phyloP scores from a whole-genome alignment of 192 early-diverging fungal genomes.

The Coemansia biformis region DNA sequence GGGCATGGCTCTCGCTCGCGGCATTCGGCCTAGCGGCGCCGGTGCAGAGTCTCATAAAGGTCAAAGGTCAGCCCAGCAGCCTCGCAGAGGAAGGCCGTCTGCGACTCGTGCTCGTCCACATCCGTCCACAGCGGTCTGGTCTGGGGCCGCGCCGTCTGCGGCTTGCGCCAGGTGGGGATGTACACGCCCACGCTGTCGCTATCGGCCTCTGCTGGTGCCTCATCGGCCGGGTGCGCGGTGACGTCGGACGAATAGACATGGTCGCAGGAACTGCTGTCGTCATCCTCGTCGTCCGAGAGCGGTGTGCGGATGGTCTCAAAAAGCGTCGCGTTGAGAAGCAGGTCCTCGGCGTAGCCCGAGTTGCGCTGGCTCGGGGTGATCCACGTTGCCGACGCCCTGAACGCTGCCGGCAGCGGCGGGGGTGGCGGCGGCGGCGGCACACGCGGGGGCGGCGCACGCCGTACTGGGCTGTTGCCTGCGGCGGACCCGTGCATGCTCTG shows the following conservation, averaged over 20 bases:
- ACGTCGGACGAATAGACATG: too few species aligned
- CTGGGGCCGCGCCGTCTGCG: conserved; percentile 3
- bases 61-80: conserved; percentile 49
- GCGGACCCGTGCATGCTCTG: background rate
- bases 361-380: conserved; percentile 43
- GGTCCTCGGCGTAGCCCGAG: conserved; percentile 43
- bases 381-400: conserved; percentile 35
- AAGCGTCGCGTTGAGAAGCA: conserved; percentile 42
- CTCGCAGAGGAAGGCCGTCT: conserved; percentile 40
- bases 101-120: conserved; percentile 23
- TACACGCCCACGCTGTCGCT: conserved; percentile 32
- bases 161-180: conserved; percentile 41
- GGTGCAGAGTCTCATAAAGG: conserved; percentile 44
- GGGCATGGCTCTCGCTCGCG: too few species aligned
- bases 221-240: background rate
- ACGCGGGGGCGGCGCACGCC: background rate
- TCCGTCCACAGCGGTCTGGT: conserved; percentile 26
- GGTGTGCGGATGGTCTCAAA: conserved; percentile 46
- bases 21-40: conserved; percentile 14
- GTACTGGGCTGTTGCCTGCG: too few species aligned
- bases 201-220: background rate
- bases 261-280: too few species aligned
- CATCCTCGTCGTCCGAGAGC: conserved; percentile 16
- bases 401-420: conserved; percentile 15
- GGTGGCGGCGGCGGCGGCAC: conserved; percentile 14